Evolutionary conservation across 2,329 filamentous ascomycete species (phyloP).

Genomic region (Neobulgaria alba): DNA sequence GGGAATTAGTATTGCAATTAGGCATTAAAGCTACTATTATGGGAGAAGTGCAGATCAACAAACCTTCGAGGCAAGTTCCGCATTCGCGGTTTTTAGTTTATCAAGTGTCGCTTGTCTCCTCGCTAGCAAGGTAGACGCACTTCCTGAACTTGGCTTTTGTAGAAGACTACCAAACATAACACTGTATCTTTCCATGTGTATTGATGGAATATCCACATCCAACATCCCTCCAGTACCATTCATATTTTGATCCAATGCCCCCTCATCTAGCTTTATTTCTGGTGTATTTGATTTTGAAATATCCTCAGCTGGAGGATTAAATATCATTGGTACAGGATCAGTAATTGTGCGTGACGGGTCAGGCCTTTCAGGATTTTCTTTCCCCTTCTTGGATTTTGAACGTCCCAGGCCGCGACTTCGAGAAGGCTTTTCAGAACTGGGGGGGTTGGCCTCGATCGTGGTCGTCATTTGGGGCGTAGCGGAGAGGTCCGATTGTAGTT

Average conservation of each 20-base stretch:
- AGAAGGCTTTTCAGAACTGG: too few relatives aligned
- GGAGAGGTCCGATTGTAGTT: slow-evolving; percentile 20
- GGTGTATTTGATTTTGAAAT: slow-evolving; percentile 4
- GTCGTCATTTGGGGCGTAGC: slow-evolving; percentile 1
- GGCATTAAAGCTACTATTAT: too few relatives aligned
- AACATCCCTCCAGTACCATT: slow-evolving; percentile 37
- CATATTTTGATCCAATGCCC: slow-evolving; percentile 3
- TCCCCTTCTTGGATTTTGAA: slow-evolving; percentile 17
- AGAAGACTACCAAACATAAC: slow-evolving; percentile 83
- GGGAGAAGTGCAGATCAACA: too few relatives aligned
- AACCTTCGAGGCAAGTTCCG: slow-evolving; percentile 33
- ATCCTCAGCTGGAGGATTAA: not conserved
- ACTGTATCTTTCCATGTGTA: slow-evolving; percentile 82
- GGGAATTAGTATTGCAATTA: slow-evolving; percentile 13
- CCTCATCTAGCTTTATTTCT: slow-evolving; percentile 20
- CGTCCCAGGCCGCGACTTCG: slow-evolving; percentile 14
- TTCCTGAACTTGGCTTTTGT: slow-evolving; percentile 29
- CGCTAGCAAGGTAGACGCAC: slow-evolving; percentile 35
- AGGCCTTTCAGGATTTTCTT: slow-evolving; percentile 17
- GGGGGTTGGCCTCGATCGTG: slow-evolving; percentile 7
- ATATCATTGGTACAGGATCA: slow-evolving; percentile 7
- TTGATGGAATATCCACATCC: slow-evolving; percentile 70
- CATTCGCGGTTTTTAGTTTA: slow-evolving; percentile 46
- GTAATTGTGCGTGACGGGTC: slow-evolving; percentile 23
- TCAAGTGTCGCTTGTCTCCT: slow-evolving; percentile 52